Evolutionary conservation across 2,329 filamentous ascomycete species (phyloP), one percentile per base, ranked within the genome.

Genomic region (Fusarium falciforme): DNA sequence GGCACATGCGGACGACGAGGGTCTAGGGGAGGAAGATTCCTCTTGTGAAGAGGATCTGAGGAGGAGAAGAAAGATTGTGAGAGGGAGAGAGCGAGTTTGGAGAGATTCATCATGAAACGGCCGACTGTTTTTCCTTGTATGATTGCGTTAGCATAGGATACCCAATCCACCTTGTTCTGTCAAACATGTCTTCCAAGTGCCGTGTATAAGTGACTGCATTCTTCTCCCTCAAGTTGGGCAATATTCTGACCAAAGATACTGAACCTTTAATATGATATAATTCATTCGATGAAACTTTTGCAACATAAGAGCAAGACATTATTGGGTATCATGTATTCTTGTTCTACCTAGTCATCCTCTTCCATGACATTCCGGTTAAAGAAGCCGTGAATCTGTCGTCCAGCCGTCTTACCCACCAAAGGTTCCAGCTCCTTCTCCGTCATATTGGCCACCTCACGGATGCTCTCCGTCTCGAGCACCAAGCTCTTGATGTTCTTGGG

Each of bases 391-490:
- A 98, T 94, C 84, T 93, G 90, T 80, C 92, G 89, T 29, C 90
- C 95, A 17, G 92, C 91, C 80, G 96, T 93, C 72, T 87, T 91
- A 0, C 96, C 96, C 27, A 98, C 91, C 67, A 97, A 74, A 33
- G 89, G 89, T 73, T 91, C 89, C 71, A 99, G 83, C 76, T 95
- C 93, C 58, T 89, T 88, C 68, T 91, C 87, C n/a, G 87, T 87
- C 90, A 97, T 94, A 83, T 98, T 98, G 35, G 94, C 94, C 74
- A 99, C 87, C 77, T 97, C 95, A 62, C 88, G 86, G 36, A 99
- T 86, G 82, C 91, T 97, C 74, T 93, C 92, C 74, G 92, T 90
- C 79, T 93, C 89, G 22, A 95, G 79, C 36, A 93, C 91, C 54
- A 99, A 77, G 70, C 89, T 90, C 78, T 90, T 91, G 36, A 97